Percentiles rank a stretch among this genome's conserved stretches.
phyloP scores from a whole-genome alignment of 2,329 filamentous ascomycete genomes.

The Colletotrichum ledebouriae region DNA sequence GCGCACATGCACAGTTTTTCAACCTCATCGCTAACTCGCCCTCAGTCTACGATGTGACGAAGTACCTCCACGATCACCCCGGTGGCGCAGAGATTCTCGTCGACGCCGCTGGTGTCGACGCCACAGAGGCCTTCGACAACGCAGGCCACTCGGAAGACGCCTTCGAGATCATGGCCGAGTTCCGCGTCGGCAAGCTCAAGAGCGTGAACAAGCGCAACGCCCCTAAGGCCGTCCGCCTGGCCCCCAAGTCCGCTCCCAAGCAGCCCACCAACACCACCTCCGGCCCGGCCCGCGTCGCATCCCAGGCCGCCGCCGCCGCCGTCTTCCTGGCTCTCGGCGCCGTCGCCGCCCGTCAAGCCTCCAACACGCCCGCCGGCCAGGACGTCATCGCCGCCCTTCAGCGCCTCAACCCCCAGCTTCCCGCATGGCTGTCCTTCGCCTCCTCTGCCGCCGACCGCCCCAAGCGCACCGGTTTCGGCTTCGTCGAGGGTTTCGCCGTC shows the following conservation, averaged over 20 bases:
- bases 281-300: constrained; percentile 33
- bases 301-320: constrained; percentile 41
- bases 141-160: constrained; percentile 82
- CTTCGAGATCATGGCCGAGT: constrained; percentile 57
- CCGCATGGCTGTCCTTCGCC: constrained; percentile 27
- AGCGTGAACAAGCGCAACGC: constrained; percentile 46
- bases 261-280: constrained; percentile 15
- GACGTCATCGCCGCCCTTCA: constrained; percentile 40
- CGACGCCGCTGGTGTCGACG: constrained; percentile 83
- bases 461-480: constrained; percentile 48
- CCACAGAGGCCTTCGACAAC: constrained; percentile 85
- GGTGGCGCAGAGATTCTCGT: constrained; percentile 84
- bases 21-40: not conserved
- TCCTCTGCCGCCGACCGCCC: constrained; percentile 16
- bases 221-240: constrained; percentile 46
- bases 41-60: constrained; percentile 70
- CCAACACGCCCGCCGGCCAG: constrained; percentile 33
- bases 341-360: constrained; percentile 44
- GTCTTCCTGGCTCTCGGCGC: constrained; percentile 44
- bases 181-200: constrained; percentile 54
- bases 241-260: constrained; percentile 33
- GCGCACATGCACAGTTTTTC: not conserved
- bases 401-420: constrained; percentile 39
- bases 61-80: constrained; percentile 71
- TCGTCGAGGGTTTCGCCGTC: constrained; percentile 54